Evolutionary conservation across 169 alveolate species (phyloP).

Genomic region (Eimeria maxima): DNA sequence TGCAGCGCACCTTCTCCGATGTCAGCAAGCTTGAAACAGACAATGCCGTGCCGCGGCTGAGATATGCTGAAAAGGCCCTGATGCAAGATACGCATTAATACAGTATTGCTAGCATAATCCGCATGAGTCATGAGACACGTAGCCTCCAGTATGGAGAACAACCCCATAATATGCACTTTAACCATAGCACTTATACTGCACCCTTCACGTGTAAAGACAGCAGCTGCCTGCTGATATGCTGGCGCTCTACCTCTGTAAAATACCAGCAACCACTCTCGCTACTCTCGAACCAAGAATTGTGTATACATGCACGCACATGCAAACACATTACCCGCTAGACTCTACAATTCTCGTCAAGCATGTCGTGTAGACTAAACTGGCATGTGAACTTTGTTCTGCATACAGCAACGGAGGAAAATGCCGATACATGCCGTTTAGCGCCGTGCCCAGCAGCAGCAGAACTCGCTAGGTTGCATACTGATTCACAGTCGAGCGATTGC

Average conservation of each 20-base stretch:
- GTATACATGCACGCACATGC: not conserved
- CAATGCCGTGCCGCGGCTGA: constrained; percentile 84
- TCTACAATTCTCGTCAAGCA: not conserved
- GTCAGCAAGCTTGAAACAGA: constrained; percentile 91
- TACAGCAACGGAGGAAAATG: not conserved
- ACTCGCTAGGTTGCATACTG: not conserved
- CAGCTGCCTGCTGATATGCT: not conserved
- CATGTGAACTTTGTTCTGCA: not conserved
- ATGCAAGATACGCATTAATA: not conserved
- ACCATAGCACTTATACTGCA: not conserved
- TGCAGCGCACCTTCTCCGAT: constrained; percentile 91
- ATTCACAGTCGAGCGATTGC: not conserved
- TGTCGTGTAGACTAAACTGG: not conserved
- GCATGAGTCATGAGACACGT: not conserved
- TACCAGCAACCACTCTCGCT: not conserved
- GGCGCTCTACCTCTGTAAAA: not conserved
- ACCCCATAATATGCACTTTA: not conserved
- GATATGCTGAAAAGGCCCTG: constrained; percentile 76
- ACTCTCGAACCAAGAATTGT: not conserved
- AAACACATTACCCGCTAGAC: not conserved
- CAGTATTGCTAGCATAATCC: too few relatives aligned
- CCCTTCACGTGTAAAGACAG: not conserved
- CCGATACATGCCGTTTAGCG: not conserved
- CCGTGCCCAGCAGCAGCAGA: not conserved
- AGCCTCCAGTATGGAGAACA: not conserved